Evolutionary conservation across 1,284 basidiomycete genomes (phyloP).

Genomic region (Boletus mariae): DNA sequence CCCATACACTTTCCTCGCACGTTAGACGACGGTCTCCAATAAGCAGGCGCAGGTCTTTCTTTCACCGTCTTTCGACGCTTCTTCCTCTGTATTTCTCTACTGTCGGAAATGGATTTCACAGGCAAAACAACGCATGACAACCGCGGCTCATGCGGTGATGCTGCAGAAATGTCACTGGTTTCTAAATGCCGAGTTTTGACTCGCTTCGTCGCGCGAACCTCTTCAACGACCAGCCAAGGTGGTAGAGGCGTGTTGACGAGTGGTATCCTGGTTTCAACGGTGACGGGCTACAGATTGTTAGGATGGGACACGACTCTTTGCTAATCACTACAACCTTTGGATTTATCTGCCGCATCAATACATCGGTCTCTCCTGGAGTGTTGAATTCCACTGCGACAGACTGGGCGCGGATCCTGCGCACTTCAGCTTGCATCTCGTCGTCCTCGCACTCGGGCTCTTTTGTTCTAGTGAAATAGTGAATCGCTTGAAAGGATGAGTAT

Average conservation of each 20-base stretch:
- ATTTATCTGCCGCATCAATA: not conserved
- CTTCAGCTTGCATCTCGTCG: conserved; percentile 35
- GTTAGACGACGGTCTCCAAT: conserved; percentile 27
- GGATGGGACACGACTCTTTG: not conserved
- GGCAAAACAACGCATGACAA: conserved; percentile 18
- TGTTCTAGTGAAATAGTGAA: conserved; percentile 30
- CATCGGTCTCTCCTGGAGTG: conserved; percentile 14
- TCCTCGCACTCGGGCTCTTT: conserved; percentile 47
- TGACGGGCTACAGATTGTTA: conserved; percentile 9
- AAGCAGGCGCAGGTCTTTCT: conserved; percentile 22
- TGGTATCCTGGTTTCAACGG: conserved; percentile 10
- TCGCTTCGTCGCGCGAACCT: conserved; percentile 6
- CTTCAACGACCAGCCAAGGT: conserved; percentile 23
- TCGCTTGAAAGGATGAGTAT: not conserved
- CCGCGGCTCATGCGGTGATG: conserved; percentile 27
- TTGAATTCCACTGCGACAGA: conserved; percentile 37
- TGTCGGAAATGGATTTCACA: conserved; percentile 10
- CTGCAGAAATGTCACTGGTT: not conserved
- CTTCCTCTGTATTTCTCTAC: not conserved
- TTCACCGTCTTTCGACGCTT: conserved; percentile 14
- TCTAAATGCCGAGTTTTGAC: not conserved
- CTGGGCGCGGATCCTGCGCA: conserved; percentile 37
- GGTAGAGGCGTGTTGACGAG: conserved; percentile 8
- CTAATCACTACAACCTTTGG: conserved; percentile 14
- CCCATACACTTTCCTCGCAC: conserved; percentile 26